These are phyloP conservation scores for Chytridiales sp. DNA, from an alignment of 371 early-diverging fungal genomes.

Conservation along the genomic window DNA sequence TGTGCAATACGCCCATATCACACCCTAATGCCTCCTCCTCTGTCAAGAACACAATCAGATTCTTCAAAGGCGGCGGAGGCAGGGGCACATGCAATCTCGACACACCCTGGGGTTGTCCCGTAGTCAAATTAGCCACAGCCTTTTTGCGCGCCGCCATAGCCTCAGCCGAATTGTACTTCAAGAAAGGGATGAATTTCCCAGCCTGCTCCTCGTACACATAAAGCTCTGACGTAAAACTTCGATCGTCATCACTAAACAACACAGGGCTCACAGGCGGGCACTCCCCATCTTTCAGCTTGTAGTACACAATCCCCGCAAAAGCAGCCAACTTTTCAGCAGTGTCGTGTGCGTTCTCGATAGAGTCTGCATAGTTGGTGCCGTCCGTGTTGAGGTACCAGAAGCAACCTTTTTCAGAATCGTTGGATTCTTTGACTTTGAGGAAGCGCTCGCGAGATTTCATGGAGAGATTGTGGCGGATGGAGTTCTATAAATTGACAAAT, in stretches of 20 bases:
- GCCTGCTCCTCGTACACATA: constrained; percentile 8
- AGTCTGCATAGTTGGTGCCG: constrained; percentile 4
- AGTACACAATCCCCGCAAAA: constrained; percentile 21
- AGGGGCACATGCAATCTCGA: constrained; percentile 2
- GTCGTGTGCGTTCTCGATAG: constrained; percentile 23
- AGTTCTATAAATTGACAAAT: constrained; percentile 21
- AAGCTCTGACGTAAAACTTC: neutral
- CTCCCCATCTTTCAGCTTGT: neutral
- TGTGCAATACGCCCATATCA: neutral
- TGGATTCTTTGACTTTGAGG: constrained; percentile 21
- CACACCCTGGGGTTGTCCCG: neutral
- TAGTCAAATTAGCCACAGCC: neutral
- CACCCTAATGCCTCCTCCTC: constrained; percentile 1
- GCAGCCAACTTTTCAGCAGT: constrained; percentile 19
- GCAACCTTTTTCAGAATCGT: constrained; percentile 25
- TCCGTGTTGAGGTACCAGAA: constrained; percentile 26
- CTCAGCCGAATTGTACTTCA: neutral
- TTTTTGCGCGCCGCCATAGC: neutral
- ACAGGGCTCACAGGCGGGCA: neutral
- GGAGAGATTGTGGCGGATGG: constrained; percentile 31
- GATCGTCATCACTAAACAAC: constrained; percentile 22
- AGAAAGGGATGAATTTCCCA: too few relatives aligned
- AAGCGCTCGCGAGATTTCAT: constrained; percentile 27
- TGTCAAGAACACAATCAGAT: constrained; percentile 3
- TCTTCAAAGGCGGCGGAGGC: constrained; percentile 18